Conservation (phyloP, 1,284 basidiomycete species). For the Hypsizygus ulmarius region DNA sequence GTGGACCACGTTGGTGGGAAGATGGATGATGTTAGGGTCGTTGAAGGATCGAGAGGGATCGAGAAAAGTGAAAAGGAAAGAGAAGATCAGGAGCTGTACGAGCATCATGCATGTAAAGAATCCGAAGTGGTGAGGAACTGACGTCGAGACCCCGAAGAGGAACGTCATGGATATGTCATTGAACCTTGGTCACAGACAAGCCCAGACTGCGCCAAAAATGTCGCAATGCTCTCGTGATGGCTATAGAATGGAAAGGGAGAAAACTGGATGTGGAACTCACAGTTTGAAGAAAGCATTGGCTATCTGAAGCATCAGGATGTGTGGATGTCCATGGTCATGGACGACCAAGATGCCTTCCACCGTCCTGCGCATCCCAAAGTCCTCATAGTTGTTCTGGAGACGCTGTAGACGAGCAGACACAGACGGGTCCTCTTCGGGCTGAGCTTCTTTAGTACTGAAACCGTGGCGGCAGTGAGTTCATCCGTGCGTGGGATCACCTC, state of each 20-base stretch:
- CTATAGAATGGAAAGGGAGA: no score
- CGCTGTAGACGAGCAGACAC: slow-evolving; percentile 87
- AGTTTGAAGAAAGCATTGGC: slow-evolving; percentile 99
- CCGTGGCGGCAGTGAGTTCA: neutral
- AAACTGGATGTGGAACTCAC: slow-evolving; percentile 46
- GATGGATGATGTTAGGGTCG: slow-evolving; percentile 2
- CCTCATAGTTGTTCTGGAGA: slow-evolving; percentile 94
- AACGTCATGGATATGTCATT: no score
- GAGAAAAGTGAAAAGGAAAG: neutral
- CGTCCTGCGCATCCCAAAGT: slow-evolving; percentile 91
- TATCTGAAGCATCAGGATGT: slow-evolving; percentile 97
- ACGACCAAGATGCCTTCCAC: slow-evolving; percentile 97
- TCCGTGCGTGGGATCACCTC: no score
- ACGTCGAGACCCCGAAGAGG: no score
- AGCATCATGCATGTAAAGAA: no score
- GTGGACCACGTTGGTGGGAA: neutral
- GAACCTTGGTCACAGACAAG: no score
- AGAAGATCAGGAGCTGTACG: no score
- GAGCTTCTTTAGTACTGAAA: slow-evolving; percentile 83
- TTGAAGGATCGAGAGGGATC: slow-evolving; percentile 2
- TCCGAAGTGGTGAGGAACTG: no score
- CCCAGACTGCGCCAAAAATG: no score
- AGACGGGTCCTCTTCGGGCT: slow-evolving; percentile 95
- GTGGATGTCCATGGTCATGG: slow-evolving; percentile 91
- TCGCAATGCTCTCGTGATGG: no score